Evolutionary conservation across 176 grass and related monocot genomes (phyloP).

Genomic region (Eragrostis curvula): DNA sequence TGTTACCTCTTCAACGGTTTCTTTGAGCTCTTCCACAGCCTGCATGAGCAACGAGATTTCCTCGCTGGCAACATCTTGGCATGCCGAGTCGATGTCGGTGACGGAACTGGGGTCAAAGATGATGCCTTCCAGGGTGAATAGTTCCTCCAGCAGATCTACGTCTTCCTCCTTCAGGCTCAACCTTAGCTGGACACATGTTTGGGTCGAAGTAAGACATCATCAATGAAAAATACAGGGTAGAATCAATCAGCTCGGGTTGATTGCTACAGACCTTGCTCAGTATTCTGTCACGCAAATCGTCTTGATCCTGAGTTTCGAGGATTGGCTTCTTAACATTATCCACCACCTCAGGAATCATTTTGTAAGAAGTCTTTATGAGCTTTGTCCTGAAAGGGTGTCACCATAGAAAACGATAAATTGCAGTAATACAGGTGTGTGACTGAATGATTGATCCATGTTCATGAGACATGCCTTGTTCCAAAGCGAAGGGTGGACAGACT

Average conservation of each 20-base stretch:
- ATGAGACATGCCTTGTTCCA: conserved; percentile 69
- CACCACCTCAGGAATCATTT: conserved; percentile 29
- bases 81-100: conserved; percentile 39
- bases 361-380: conserved; percentile 66
- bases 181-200: conserved; percentile 64
- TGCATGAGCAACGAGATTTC: conserved; percentile 57
- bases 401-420: background rate
- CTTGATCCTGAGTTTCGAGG: conserved; percentile 39
- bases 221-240: background rate
- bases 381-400: conserved; percentile 59
- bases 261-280: conserved; percentile 55
- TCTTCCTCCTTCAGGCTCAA: conserved; percentile 80
- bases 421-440: background rate
- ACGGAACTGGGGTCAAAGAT: conserved; percentile 53
- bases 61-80: conserved; percentile 45
- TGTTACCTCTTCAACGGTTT: conserved; percentile 58
- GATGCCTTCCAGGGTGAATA: conserved; percentile 70
- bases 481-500: conserved; percentile 87
- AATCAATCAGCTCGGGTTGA: background rate
- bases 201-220: conserved; percentile 4
- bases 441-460: background rate
- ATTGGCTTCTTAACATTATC: conserved; percentile 41
- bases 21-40: conserved; percentile 60
- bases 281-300: conserved; percentile 51
- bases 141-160: conserved; percentile 63